A percentile compares a stretch with the other conserved stretches of the same genome.
Conservation (phyloP, 352 stramenopile genomes). For the Phytopythium delawarense region DNA sequence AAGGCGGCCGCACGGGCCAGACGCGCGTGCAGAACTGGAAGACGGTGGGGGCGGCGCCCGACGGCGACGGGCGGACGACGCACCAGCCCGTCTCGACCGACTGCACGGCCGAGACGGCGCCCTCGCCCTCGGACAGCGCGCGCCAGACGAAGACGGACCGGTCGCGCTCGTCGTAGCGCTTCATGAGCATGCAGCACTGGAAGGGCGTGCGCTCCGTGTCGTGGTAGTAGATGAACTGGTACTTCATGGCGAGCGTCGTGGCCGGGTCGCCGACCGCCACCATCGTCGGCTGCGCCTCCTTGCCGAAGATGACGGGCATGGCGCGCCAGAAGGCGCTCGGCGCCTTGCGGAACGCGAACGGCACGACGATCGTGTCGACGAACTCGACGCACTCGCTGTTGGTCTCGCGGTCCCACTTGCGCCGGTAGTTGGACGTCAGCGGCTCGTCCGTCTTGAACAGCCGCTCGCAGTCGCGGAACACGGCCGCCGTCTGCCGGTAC, state of each 20-base stretch:
- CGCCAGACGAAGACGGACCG: slow-evolving; percentile 52
- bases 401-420: slow-evolving; percentile 13
- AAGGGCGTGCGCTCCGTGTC: slow-evolving; percentile 9
- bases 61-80: slow-evolving; percentile 11
- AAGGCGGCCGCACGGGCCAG: not conserved
- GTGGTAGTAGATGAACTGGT: slow-evolving; percentile 12
- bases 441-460: slow-evolving; percentile 12
- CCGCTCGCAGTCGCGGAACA: slow-evolving; percentile 12
- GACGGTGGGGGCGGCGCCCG: not conserved
- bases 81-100: slow-evolving; percentile 53
- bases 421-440: slow-evolving; percentile 7
- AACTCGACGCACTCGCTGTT: slow-evolving; percentile 18
- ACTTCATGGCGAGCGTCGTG: slow-evolving; percentile 33
- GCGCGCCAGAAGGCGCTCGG: slow-evolving; percentile 17
- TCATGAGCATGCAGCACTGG: slow-evolving; percentile 13
- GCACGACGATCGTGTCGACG: slow-evolving; percentile 17
- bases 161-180: slow-evolving; percentile 28
- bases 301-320: slow-evolving; percentile 16
- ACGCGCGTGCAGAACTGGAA: slow-evolving; percentile 8
- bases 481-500: slow-evolving; percentile 19
- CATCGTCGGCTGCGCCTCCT: slow-evolving; percentile 13
- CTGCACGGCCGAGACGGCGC: slow-evolving; percentile 27
- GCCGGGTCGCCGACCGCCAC: slow-evolving; percentile 15
- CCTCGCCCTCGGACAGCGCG: slow-evolving; percentile 25
- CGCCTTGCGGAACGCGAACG: slow-evolving; percentile 17